These are phyloP conservation scores for Yarrowia alimentaria DNA, from an alignment of 805 yeast genomes.

Conservation along the genomic window DNA sequence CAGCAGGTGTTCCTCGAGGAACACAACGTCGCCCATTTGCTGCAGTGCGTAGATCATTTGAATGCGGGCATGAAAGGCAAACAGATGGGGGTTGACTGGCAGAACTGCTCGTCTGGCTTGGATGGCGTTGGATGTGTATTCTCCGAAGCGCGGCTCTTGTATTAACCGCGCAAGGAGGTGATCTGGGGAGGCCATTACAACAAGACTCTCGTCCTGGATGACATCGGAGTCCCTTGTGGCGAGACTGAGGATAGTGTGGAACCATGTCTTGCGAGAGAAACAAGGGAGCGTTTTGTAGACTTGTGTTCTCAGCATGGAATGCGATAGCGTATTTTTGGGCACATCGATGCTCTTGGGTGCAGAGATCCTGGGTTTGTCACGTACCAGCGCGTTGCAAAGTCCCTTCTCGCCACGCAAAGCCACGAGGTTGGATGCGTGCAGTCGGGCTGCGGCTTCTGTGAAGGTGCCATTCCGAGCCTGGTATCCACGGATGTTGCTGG, in stretches of 20 bases:
- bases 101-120: no score
- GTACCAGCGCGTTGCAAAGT: no score
- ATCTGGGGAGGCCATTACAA: background rate
- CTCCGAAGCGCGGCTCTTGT: background rate
- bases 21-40: slow-evolving; percentile 11
- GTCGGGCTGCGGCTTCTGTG: no score
- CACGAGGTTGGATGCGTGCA: no score
- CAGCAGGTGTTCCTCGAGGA: background rate
- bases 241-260: background rate
- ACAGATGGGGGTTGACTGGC: slow-evolving; percentile 2
- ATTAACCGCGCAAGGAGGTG: slow-evolving; percentile 2
- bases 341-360: no score
- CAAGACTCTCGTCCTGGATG: background rate
- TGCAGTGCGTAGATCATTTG: slow-evolving; percentile 4
- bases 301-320: slow-evolving; percentile 11
- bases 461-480: no score
- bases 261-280: background rate
- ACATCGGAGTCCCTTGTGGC: background rate
- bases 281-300: background rate
- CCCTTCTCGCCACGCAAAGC: no score
- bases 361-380: no score
- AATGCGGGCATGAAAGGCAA: slow-evolving; percentile 16
- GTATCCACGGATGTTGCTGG: no score
- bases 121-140: no score
- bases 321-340: slow-evolving; percentile 1